A percentile compares a stretch with the other conserved stretches of the same genome.
Evolutionary conservation across 352 stramenopile genomes (phyloP).

Genomic region (Phytopythium montanum): DNA sequence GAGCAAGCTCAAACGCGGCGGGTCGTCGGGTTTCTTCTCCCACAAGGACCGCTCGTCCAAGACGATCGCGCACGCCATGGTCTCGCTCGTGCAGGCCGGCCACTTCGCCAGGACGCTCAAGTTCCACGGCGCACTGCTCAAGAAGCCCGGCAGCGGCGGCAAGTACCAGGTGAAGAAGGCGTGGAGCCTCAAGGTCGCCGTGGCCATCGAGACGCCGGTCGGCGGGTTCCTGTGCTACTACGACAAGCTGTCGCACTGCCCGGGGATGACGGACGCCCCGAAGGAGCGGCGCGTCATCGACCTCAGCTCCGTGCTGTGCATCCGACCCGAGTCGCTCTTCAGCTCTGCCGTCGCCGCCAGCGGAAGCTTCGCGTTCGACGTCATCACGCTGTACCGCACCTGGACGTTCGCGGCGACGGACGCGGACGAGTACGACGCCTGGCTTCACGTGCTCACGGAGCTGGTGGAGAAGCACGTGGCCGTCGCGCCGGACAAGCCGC

Average conservation of each 20-base stretch:
- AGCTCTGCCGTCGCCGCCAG: slow-evolving; percentile 6
- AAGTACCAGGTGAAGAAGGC: slow-evolving; percentile 58
- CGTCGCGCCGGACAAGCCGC: slow-evolving; percentile 38
- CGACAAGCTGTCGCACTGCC: slow-evolving; percentile 61
- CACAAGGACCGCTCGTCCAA: slow-evolving; percentile 12
- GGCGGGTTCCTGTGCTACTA: slow-evolving; percentile 74
- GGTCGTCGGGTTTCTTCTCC: background rate
- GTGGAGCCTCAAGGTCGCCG: slow-evolving; percentile 54
- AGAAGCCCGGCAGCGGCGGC: slow-evolving; percentile 25
- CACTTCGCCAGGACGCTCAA: slow-evolving; percentile 55
- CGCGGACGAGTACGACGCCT: slow-evolving; percentile 46
- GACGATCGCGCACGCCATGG: slow-evolving; percentile 8
- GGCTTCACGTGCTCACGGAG: slow-evolving; percentile 52
- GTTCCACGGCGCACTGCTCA: slow-evolving; percentile 55
- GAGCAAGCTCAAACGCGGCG: slow-evolving; percentile 2
- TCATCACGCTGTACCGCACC: slow-evolving; percentile 70
- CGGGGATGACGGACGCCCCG: slow-evolving; percentile 38
- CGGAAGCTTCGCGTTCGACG: slow-evolving; percentile 46
- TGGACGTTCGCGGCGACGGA: slow-evolving; percentile 64
- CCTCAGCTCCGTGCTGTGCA: slow-evolving; percentile 57
- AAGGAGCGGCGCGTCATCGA: slow-evolving; percentile 68
- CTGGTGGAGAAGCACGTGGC: slow-evolving; percentile 54
- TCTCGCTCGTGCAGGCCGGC: slow-evolving; percentile 28
- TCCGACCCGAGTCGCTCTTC: slow-evolving; percentile 42
- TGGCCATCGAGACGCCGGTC: slow-evolving; percentile 57